A percentile compares a stretch with the other conserved stretches of the same genome.
Conservation (phyloP, 2,329 filamentous ascomycete species). For the Fusarium pseudonygamai region DNA sequence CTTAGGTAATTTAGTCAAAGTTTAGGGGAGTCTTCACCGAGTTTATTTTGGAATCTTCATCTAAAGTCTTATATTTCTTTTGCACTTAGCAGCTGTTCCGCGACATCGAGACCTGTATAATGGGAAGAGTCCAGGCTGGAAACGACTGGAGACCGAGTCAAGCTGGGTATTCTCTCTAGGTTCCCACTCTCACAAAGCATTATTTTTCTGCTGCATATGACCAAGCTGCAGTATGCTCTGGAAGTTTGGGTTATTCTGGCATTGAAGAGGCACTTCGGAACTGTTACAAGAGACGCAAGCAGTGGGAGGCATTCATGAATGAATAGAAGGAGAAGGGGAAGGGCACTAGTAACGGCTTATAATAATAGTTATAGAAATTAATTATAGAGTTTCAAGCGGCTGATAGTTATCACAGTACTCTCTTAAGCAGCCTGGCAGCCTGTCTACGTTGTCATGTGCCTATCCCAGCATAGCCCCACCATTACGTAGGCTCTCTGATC, state of each 20-base stretch:
- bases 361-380: background rate
- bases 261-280: background rate
- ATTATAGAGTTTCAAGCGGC: background rate
- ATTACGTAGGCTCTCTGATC: conserved; percentile 46
- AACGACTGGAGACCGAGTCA: background rate
- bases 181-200: background rate
- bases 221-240: background rate
- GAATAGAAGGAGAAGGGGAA: background rate
- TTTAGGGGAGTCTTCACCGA: too few relatives aligned
- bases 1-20: too few relatives aligned
- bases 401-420: background rate
- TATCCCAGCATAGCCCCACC: conserved; percentile 46
- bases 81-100: background rate
- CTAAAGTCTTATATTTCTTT: too few relatives aligned
- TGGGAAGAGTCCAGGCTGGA: background rate
- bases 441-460: background rate
- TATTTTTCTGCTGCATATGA: background rate
- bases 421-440: background rate
- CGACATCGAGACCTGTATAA: background rate
- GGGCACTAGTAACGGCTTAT: too few relatives aligned
- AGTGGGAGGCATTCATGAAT: background rate
- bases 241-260: background rate
- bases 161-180: background rate
- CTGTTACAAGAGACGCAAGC: too few relatives aligned
- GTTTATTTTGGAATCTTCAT: too few relatives aligned